Evolutionary conservation across 495 filamentous ascomycete genomes (phyloP).

Genomic region (Tuber calosporum): DNA sequence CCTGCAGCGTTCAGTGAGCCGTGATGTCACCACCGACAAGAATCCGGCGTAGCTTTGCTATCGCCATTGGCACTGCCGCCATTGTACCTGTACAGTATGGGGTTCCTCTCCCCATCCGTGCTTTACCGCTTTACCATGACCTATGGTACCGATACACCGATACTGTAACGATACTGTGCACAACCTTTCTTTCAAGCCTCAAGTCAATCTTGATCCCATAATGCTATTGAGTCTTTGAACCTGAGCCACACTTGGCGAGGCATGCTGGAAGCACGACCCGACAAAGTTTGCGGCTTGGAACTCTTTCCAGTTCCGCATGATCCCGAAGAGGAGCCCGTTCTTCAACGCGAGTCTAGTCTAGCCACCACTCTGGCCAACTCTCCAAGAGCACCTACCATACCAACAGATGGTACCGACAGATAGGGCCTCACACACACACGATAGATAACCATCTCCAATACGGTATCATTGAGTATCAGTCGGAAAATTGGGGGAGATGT

Average conservation of each 20-base stretch:
- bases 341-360: not conserved
- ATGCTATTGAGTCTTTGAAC: not conserved
- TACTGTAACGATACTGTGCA: too few species aligned
- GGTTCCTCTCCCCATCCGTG: not conserved
- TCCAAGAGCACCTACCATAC: not conserved
- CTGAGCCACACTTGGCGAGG: not conserved
- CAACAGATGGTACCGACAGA: not conserved
- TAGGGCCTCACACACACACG: not conserved
- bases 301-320: not conserved
- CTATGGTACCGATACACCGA: not conserved
- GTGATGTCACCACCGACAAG: not conserved
- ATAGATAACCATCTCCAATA: not conserved
- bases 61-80: not conserved
- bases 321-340: not conserved
- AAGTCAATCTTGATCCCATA: not conserved
- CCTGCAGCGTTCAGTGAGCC: not conserved
- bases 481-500: not conserved
- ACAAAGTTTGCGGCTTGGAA: not conserved
- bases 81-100: not conserved
- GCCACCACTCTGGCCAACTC: too few species aligned
- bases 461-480: not conserved
- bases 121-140: not conserved
- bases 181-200: too few species aligned
- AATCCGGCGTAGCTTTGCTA: not conserved
- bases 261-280: not conserved